phyloP scores from a whole-genome alignment of 2,329 filamentous ascomycete species.

The Cercospora berteroae region DNA sequence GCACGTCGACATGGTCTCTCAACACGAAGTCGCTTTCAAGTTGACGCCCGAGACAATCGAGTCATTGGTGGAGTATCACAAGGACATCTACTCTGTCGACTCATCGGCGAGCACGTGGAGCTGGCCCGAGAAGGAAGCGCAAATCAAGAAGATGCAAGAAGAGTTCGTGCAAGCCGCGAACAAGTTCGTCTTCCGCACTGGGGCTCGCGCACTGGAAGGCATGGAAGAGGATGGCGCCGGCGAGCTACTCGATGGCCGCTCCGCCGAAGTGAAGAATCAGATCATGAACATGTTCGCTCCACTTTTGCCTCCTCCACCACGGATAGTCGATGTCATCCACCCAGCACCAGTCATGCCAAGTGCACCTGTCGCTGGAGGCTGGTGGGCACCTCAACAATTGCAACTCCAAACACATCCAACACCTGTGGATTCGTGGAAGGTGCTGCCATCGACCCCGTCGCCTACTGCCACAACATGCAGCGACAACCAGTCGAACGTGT shows the following conservation, averaged over 20 bases:
- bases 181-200: slow-evolving; percentile 91
- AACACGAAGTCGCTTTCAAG: slow-evolving; percentile 98
- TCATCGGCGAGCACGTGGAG: slow-evolving; percentile 84
- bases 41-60: slow-evolving; percentile 93
- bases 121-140: slow-evolving; percentile 94
- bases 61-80: slow-evolving; percentile 89
- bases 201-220: slow-evolving; percentile 85
- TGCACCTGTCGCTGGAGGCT: slow-evolving; percentile 63
- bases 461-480: slow-evolving; percentile 65
- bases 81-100: slow-evolving; percentile 89
- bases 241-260: slow-evolving; percentile 85
- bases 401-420: slow-evolving; percentile 64
- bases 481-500: slow-evolving; percentile 66
- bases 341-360: slow-evolving; percentile 83
- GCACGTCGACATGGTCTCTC: slow-evolving; percentile 97
- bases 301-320: slow-evolving; percentile 81
- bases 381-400: slow-evolving; percentile 73
- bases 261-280: slow-evolving; percentile 86
- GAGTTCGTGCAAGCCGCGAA: slow-evolving; percentile 96
- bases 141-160: slow-evolving; percentile 95
- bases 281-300: slow-evolving; percentile 82
- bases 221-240: slow-evolving; percentile 95
- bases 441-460: slow-evolving; percentile 84
- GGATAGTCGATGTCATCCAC: slow-evolving; percentile 84
- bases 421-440: slow-evolving; percentile 82